Evolutionary conservation across 2,329 filamentous ascomycete genomes (phyloP), one percentile per base, ranked within the genome.

Genomic region (Trichoderma sp.): DNA sequence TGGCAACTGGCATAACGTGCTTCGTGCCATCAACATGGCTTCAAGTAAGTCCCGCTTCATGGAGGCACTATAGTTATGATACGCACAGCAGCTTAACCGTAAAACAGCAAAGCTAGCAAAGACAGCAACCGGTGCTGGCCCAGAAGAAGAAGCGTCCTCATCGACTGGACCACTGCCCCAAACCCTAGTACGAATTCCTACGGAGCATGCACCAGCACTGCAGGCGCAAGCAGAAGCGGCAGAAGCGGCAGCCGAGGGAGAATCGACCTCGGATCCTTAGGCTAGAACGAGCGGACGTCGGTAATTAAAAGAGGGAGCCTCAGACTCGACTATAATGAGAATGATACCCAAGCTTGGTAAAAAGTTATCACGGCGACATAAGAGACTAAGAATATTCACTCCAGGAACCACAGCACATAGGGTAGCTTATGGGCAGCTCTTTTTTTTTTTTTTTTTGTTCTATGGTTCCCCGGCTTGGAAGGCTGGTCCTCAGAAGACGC

Each of bases 1-100:
- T 77, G 87, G 90, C 65, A 96, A 96, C 78, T 96, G 93, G 93
- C 91, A 94, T 79, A 94, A 93, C 74, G 92, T 96, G 72, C 84
- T 96, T 70, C 86, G 91, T 72, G 92, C 92, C 52, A 94, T 96
- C 76, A 91, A 91, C 76, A 94, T 96, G 91, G 93, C 93, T 71
- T 94, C 91, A 70, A 86, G 92, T 94, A 84, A 76, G 88, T 81
- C 6, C 6, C 49, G n/a, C n/a, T 32, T 46, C 46, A 26, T 43
- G 6, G 8, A 24, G 46, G 10, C 28, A 18, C 24, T 43, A 26
- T 37, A 30, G 2, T 6, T 43, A 10, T 43, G 5, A 6, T 10
- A 6, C 34, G 32, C 52, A 13, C 24, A 16, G 43, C 13, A 21
- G 64, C 39, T 24, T 43, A 46, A 18, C 70, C 70, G 52, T 60